Base-by-base conservation (phyloP, 805 yeast species). In the Yarrowia yakushimensis region DNA sequence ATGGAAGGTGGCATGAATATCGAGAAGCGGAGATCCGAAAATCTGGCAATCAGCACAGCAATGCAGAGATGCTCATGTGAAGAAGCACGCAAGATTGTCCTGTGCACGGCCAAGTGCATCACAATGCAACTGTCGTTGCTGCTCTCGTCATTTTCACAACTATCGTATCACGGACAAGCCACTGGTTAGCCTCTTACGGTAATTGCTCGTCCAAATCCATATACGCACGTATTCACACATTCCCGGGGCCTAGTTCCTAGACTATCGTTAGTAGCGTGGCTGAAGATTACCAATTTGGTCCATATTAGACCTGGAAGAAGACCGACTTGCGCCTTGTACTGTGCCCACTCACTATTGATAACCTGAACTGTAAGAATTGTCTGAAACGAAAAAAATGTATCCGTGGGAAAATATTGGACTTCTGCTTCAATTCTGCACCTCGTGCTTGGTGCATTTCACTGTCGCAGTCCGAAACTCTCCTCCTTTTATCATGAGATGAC, bases 1-100 rank as follows among this genome's bases (percentile, higher is more conserved):
- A 28, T 11, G 39, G 55, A 48, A 31, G 39, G 55, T 48, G 55
- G 9, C 55, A 48, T 48, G 55, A 46, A 46, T 31, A 31, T 46
- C 54, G 30, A 31, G 52, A 46, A 46, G 36, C 52, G 52, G 52
- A 13, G 39, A 48, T 48, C 55, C 11, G 55, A 10, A 31, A 48
- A 48, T 48, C 55, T 13, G 52, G 22, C 50, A 18, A 30, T 45
- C 46, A 36, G 41, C 41, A 36, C 18, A 23, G 23, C 23, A 7
- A 6, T 6, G 13, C 4, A 30, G 12, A 30, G 31, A 3, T 8
- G 12, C 12, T 10, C 13, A 8, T 30, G 31, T 31, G n/a, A 13
- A 13, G 34, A 12, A 31, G 34, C 17, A 13, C 34, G 17, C n/a
- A n/a, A n/a, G n/a, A n/a, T n/a, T n/a, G n/a, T n/a, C n/a, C n/a